These are phyloP conservation scores for Pyricularia sp. DNA, from an alignment of 2,329 filamentous ascomycete species.

Conservation along the genomic window DNA sequence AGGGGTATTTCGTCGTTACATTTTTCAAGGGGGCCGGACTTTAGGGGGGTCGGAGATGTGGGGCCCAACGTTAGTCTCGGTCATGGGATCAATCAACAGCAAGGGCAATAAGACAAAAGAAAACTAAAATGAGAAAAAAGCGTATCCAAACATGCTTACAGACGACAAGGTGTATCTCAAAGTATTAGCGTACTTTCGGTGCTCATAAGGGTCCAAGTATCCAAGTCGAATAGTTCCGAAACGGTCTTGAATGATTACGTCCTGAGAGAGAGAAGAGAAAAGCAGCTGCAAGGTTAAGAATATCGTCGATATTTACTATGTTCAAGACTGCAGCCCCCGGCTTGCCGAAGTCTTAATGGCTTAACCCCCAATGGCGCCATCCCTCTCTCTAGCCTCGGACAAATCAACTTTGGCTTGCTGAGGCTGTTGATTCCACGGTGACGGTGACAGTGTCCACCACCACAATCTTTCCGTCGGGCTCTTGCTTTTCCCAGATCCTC, in stretches of 20 bases:
- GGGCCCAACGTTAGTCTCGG: neutral
- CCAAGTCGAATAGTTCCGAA: neutral
- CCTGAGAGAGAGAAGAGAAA: neutral
- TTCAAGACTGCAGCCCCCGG: neutral
- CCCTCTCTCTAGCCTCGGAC: neutral
- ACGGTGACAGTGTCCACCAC: neutral
- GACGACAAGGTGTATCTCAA: no score
- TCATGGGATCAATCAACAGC: neutral
- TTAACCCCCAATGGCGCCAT: neutral
- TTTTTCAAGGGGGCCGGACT: no score
- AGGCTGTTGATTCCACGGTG: neutral
- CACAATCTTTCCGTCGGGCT: neutral
- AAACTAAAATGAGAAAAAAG: no score
- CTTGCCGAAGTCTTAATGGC: neutral
- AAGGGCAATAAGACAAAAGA: no score
- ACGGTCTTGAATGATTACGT: neutral
- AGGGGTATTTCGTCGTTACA: no score
- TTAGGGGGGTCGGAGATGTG: no score
- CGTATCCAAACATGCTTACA: no score
- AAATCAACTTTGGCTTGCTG: neutral
- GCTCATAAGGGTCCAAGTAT: neutral
- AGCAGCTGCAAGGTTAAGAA: neutral
- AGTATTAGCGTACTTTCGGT: no score
- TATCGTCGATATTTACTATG: neutral
- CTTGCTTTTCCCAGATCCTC: neutral